A percentile compares a stretch with the other conserved stretches of the same genome.
Conservation (phyloP, 2,329 filamentous ascomycete species). For the Didymella pomorum region DNA sequence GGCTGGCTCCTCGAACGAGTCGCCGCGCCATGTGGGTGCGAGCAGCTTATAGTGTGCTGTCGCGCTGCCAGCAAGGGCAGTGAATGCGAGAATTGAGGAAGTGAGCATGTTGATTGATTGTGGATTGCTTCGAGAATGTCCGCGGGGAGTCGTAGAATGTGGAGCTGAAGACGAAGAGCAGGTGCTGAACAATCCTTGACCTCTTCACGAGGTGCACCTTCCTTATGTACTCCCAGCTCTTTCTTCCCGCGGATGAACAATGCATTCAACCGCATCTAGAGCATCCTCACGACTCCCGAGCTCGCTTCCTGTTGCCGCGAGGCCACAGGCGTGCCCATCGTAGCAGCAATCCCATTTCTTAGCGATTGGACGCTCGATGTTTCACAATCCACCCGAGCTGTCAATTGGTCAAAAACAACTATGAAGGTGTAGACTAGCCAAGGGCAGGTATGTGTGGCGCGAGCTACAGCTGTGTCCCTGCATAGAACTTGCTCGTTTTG, state of each 20-base stretch:
- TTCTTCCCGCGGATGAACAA: neutral
- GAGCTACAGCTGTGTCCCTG: slow-evolving; percentile 33
- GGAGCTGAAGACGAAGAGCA: neutral
- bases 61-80: slow-evolving; percentile 41
- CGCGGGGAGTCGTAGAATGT: neutral
- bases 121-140: neutral
- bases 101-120: slow-evolving; percentile 30
- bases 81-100: slow-evolving; percentile 29
- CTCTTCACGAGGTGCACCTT: neutral
- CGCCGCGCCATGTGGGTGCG: slow-evolving; percentile 54
- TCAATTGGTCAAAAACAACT: slow-evolving; percentile 4
- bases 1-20: slow-evolving; percentile 48
- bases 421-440: slow-evolving; percentile 16
- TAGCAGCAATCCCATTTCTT: neutral
- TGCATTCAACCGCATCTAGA: slow-evolving; percentile 14
- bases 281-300: neutral
- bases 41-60: slow-evolving; percentile 56
- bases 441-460: slow-evolving; percentile 32
- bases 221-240: slow-evolving; percentile 9
- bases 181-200: neutral
- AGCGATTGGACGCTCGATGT: slow-evolving; percentile 7
- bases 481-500: slow-evolving; percentile 10
- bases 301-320: slow-evolving; percentile 15
- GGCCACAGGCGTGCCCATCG: neutral
- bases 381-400: neutral